Evolutionary conservation across 2,329 filamentous ascomycete genomes (phyloP).

Genomic region (Grosmannia penicillata): DNA sequence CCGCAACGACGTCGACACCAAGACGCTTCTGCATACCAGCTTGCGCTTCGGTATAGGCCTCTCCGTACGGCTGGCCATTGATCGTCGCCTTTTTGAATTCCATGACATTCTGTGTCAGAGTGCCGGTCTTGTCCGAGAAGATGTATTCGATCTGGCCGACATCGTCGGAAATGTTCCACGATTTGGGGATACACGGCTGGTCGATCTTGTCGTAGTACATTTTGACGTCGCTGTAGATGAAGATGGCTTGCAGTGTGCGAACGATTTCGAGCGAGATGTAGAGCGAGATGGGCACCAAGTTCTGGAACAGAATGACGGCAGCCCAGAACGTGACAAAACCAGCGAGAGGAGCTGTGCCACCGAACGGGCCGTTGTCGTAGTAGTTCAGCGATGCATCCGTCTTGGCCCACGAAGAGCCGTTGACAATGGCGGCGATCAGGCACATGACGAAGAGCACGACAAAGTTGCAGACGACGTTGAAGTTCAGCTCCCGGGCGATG

Average conservation of each 20-base stretch:
- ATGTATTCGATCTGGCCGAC: constrained; percentile 98
- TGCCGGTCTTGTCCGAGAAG: constrained; percentile 34
- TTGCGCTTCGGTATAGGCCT: constrained; percentile 94
- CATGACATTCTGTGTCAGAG: constrained; percentile 30
- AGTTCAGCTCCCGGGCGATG: constrained; percentile 87
- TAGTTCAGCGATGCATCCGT: constrained; percentile 58
- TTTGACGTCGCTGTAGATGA: constrained; percentile 88
- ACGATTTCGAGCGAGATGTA: constrained; percentile 97
- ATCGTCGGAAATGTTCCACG: constrained; percentile 98
- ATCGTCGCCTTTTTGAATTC: constrained; percentile 98
- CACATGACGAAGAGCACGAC: constrained; percentile 81
- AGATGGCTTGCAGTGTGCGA: constrained; percentile 80
- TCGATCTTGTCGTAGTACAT: constrained; percentile 97
- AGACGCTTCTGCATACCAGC: constrained; percentile 89
- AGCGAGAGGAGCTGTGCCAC: constrained; percentile 57
- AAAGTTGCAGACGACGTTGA: constrained; percentile 96
- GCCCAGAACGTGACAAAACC: constrained; percentile 98
- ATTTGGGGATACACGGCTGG: constrained; percentile 90
- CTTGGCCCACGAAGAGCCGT: constrained; percentile 69
- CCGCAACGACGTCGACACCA: constrained; percentile 74
- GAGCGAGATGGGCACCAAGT: constrained; percentile 93
- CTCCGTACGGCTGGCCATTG: constrained; percentile 91
- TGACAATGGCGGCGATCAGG: constrained; percentile 67
- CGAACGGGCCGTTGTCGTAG: constrained; percentile 79
- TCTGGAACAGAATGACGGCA: constrained; percentile 88